Percentiles rank a stretch among this genome's conserved stretches.
Conservation (phyloP, 805 yeast genomes). For the Maudiozyma turicensis region DNA sequence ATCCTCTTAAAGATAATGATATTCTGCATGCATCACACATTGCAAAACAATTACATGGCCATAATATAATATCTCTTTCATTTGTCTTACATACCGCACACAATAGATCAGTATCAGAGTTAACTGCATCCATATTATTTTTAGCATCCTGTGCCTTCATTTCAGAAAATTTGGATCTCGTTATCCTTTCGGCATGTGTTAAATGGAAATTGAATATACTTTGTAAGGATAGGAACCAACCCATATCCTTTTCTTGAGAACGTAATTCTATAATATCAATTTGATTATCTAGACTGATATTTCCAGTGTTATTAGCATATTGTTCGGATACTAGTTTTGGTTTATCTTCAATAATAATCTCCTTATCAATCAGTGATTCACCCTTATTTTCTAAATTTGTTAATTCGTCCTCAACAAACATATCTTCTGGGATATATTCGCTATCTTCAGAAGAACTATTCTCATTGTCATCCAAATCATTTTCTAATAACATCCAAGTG, state of each 20-base stretch:
- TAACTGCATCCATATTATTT: not conserved
- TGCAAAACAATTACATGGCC: slow-evolving; percentile 92
- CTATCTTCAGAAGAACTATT: not conserved
- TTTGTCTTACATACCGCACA: slow-evolving; percentile 81
- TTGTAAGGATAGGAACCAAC: slow-evolving; percentile 1
- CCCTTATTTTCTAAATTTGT: not conserved
- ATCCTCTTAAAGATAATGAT: slow-evolving; percentile 60
- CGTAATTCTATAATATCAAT: not conserved
- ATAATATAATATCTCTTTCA: slow-evolving; percentile 63
- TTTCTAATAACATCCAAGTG: not conserved
- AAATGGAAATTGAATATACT: not conserved
- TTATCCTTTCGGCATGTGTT: not conserved
- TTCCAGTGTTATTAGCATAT: too few relatives aligned
- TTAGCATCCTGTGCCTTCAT: not conserved
- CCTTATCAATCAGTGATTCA: not conserved
- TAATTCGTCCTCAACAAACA: not conserved
- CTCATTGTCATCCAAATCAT: not conserved
- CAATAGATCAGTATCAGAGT: slow-evolving; percentile 20
- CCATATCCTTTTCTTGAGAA: not conserved
- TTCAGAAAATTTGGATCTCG: slow-evolving; percentile 3
- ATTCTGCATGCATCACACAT: slow-evolving; percentile 77
- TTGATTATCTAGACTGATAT: not conserved
- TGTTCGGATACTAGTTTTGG: too few relatives aligned
- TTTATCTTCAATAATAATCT: too few relatives aligned
- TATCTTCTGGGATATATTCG: slow-evolving; percentile 1